Evolutionary conservation across 2,329 filamentous ascomycete species (phyloP), one percentile per base, ranked within the genome.

Genomic region (Alternaria viburni): DNA sequence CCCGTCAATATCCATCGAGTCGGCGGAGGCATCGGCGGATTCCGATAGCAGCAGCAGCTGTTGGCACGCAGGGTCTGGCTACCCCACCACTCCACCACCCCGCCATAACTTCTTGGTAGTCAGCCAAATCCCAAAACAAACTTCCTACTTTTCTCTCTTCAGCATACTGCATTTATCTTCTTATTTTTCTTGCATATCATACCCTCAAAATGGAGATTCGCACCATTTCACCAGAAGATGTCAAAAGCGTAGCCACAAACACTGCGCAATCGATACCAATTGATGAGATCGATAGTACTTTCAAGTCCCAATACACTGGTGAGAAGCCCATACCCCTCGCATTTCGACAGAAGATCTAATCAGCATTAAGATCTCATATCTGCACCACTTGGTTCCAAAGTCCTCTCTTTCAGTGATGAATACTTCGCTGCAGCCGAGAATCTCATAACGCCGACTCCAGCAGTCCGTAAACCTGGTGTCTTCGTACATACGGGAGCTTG

Each of bases 401-500:
- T 89, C 69, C 80, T 89, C 66, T 80, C 85, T 65, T 85, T 83
- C 79, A 87, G 84, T 66, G 86, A 89, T 78, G 87, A 89, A 80
- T 89, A 83, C 82, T 89, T 89, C 79, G 87, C 87, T 57, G 80
- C 83, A 3, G 87, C 86, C 56, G 79, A 81, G 10, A 89, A 89
- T 78, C 85, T 89, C 64, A 84, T 85, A 57, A 88, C 85, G 0
- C 86, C 86, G 1, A 85, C 84, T 1, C 79, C 86, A 2, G 85
- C 87, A 4, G 80, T 89, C 68, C 85, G 84, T 67, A 85, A 84
- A 61, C 84, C 86, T 0, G 87, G 87, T 54, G 83, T 87, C 70
- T 89, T 88, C 77, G 83, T 86, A 44, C 85, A 87, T 74, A 83
- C 86, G 5, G 87, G 87, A 61, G 87, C 86, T 51, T 89, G 87